A percentile compares a stretch with the other conserved stretches of the same genome.
These are phyloP conservation scores for Cercospora sojina DNA, from an alignment of 2,329 filamentous ascomycete species.

Conservation along the genomic window DNA sequence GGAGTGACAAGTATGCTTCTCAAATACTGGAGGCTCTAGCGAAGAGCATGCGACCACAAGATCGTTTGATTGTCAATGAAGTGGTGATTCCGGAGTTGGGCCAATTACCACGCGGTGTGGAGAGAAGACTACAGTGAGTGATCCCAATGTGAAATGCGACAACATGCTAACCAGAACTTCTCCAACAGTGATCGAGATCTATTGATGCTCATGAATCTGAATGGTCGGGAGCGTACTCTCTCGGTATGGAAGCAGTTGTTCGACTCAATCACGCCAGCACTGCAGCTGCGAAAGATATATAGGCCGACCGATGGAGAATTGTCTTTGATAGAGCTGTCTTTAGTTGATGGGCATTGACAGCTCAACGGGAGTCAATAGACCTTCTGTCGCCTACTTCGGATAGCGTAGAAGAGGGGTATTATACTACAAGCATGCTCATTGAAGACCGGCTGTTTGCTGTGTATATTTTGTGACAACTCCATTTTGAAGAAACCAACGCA, in stretches of 20 bases:
- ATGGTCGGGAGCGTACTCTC: background rate
- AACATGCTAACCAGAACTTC: background rate
- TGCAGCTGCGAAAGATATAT: background rate
- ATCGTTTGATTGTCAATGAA: background rate
- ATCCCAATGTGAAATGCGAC: background rate
- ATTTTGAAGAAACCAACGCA: too few relatives aligned
- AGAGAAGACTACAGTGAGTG: background rate
- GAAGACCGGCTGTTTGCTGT: too few relatives aligned
- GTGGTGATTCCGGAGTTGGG: background rate
- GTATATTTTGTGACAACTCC: too few relatives aligned
- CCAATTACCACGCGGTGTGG: background rate
- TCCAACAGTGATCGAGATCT: background rate
- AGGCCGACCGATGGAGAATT: background rate
- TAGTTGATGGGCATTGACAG: background rate
- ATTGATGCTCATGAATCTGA: background rate
- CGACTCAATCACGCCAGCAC: background rate
- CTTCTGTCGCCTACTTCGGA: background rate
- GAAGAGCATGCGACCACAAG: background rate
- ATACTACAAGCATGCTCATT: too few relatives aligned
- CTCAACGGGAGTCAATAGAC: background rate
- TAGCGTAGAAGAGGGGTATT: too few relatives aligned
- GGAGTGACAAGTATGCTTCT: constrained; percentile 12
- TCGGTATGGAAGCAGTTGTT: background rate
- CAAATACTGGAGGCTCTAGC: constrained; percentile 1
- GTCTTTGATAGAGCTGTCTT: background rate